These are phyloP conservation scores for Pythium insidiosum DNA, from an alignment of 352 stramenopile species.

Conservation along the genomic window DNA sequence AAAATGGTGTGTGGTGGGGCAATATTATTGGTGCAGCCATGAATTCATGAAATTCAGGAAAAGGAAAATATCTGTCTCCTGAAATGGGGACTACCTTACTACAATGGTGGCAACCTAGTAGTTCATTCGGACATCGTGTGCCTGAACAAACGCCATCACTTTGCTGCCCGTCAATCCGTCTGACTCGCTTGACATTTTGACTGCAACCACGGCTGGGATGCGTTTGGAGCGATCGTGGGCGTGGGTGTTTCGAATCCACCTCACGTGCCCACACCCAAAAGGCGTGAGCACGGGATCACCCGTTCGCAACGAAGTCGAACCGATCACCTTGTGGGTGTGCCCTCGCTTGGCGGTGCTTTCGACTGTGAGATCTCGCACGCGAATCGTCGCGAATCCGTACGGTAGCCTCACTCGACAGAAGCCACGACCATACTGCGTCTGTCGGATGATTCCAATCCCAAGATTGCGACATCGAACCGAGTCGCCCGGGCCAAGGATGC, in stretches of 20 bases:
- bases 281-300: slow-evolving; percentile 62
- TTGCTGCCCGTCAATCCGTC: too few species aligned
- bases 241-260: background rate
- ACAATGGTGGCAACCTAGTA: slow-evolving; percentile 3
- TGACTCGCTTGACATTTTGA: too few species aligned
- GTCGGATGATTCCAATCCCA: slow-evolving; percentile 54
- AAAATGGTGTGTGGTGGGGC: background rate
- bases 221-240: too few species aligned
- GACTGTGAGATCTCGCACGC: slow-evolving; percentile 31
- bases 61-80: too few species aligned
- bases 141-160: slow-evolving; percentile 8
- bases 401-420: slow-evolving; percentile 55
- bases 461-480: slow-evolving; percentile 40
- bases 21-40: too few species aligned
- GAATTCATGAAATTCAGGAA: too few species aligned
- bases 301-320: slow-evolving; percentile 18
- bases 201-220: too few species aligned
- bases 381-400: slow-evolving; percentile 55
- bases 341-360: slow-evolving; percentile 14
- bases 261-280: slow-evolving; percentile 40
- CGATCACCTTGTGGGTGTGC: slow-evolving; percentile 17
- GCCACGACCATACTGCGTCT: slow-evolving; percentile 46
- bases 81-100: too few species aligned
- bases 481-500: slow-evolving; percentile 34
- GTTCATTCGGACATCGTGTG: slow-evolving; percentile 2